A percentile compares a stretch with the other conserved stretches of the same genome.
Conservation (phyloP, 108 stramenopile genomes). For the Pseudonitzschia multiseries region DNA sequence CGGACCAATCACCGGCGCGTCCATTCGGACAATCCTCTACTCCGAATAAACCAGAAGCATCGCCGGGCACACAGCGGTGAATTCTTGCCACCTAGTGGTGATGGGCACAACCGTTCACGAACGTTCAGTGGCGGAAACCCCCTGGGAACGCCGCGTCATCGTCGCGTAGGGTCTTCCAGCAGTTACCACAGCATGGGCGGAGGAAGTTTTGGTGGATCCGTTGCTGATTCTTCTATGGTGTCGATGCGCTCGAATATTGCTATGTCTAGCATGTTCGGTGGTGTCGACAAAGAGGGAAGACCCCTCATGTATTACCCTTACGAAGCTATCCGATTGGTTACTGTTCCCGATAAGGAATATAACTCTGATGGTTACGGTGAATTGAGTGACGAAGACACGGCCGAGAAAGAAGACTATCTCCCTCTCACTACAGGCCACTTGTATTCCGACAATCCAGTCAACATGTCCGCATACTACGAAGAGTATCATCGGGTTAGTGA, state of each 20-base stretch:
- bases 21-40: constrained; percentile 21
- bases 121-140: constrained; percentile 17
- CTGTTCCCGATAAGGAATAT: constrained; percentile 46
- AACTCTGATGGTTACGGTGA: too few relatives aligned
- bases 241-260: constrained; percentile 52
- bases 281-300: constrained; percentile 52
- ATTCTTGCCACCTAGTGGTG: constrained; percentile 1
- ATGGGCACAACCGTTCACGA: constrained; percentile 12
- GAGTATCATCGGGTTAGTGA: constrained; percentile 29
- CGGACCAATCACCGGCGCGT: constrained; percentile 17
- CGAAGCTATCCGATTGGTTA: constrained; percentile 57
- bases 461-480: constrained; percentile 34
- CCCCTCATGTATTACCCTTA: constrained; percentile 64
- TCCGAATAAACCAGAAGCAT: constrained; percentile 9
- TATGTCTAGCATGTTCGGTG: constrained; percentile 60
- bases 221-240: constrained; percentile 7
- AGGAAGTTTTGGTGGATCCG: not conserved
- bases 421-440: constrained; percentile 23
- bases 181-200: constrained; percentile 17
- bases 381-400: constrained; percentile 18
- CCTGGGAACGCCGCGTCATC: constrained; percentile 19
- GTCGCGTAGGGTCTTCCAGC: constrained; percentile 17
- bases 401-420: constrained; percentile 13
- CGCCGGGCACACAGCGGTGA: constrained; percentile 22
- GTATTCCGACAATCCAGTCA: constrained; percentile 28